Conservation (phyloP, 768 basidiomycete genomes). For the Trametes cinnabarina region DNA sequence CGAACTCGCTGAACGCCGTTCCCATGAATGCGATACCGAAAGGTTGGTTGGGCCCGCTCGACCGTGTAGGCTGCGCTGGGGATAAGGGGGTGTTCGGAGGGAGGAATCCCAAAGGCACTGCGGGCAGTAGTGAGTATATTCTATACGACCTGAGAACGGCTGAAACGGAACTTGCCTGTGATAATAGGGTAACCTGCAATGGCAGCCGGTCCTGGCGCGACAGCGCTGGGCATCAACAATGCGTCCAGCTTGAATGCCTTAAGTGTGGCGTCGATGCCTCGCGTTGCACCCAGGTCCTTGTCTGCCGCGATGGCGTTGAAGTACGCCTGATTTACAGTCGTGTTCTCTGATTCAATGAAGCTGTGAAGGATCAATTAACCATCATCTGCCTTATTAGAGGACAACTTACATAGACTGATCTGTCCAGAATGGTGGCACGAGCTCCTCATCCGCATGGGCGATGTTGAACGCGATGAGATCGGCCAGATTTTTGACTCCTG, state of each 20-base stretch:
- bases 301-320: conserved; percentile 31
- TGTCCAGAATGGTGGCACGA: conserved; percentile 34
- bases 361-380: conserved; percentile 24
- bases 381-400: not conserved
- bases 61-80: conserved; percentile 24
- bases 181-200: conserved; percentile 67
- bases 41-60: conserved; percentile 8
- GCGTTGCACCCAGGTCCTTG: conserved; percentile 32
- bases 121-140: no score
- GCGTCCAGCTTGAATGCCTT: conserved; percentile 33
- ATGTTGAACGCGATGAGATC: conserved; percentile 61
- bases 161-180: conserved; percentile 53
- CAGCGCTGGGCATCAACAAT: conserved; percentile 24
- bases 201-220: conserved; percentile 39
- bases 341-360: conserved; percentile 29
- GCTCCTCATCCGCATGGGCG: conserved; percentile 48
- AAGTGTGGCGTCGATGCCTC: conserved; percentile 36
- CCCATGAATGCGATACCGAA: conserved; percentile 64
- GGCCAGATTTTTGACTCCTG: conserved; percentile 50
- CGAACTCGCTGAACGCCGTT: conserved; percentile 58
- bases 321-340: conserved; percentile 29
- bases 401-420: conserved; percentile 35
- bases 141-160: no score
- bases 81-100: conserved; percentile 44
- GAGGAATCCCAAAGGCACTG: conserved; percentile 61